Evolutionary conservation across 129 eudicot species (phyloP).

Genomic region (Rutidosis leptorrhynchoides): DNA sequence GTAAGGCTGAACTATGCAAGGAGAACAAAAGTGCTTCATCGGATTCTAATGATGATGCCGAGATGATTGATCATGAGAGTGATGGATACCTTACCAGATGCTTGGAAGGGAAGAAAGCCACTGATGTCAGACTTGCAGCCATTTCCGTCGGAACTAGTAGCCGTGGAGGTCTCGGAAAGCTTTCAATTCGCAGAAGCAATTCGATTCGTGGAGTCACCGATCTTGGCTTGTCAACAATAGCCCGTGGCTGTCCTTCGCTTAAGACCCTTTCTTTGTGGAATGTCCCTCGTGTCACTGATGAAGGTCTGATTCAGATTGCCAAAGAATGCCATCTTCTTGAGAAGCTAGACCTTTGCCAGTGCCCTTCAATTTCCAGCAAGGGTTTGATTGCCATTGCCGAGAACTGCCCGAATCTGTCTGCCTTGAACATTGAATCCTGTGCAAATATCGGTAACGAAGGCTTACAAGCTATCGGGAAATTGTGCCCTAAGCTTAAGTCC

Average conservation of each 20-base stretch:
- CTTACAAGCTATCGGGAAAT: conserved; percentile 57
- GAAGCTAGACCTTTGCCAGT: conserved; percentile 77
- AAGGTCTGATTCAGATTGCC: conserved; percentile 63
- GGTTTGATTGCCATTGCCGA: conserved; percentile 67
- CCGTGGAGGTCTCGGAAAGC: conserved; percentile 93
- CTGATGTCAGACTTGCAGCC: conserved; percentile 72
- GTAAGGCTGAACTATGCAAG: no score
- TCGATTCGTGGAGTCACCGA: conserved; percentile 60
- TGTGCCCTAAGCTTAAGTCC: conserved; percentile 65
- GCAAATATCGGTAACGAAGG: conserved; percentile 65
- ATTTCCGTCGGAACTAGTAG: conserved; percentile 81
- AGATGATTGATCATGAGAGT: conserved; percentile 36
- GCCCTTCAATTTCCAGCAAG: conserved; percentile 70
- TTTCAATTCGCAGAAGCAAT: conserved; percentile 67
- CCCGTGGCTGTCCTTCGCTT: conserved; percentile 84
- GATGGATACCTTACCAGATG: conserved; percentile 79
- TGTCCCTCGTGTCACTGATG: conserved; percentile 58
- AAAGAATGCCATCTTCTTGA: conserved; percentile 68
- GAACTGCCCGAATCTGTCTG: conserved; percentile 56
- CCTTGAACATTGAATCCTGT: conserved; percentile 67
- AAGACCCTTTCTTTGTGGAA: conserved; percentile 77
- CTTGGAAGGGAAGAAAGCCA: conserved; percentile 86
- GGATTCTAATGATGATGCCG: conserved; percentile 32
- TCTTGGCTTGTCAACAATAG: conserved; percentile 61
- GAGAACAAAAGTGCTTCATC: conserved; percentile 38